Percentiles rank a stretch among this genome's conserved stretches.
These are phyloP conservation scores for Cryptococcus hybrid DNA, from an alignment of 1,284 basidiomycete genomes.

Conservation along the genomic window DNA sequence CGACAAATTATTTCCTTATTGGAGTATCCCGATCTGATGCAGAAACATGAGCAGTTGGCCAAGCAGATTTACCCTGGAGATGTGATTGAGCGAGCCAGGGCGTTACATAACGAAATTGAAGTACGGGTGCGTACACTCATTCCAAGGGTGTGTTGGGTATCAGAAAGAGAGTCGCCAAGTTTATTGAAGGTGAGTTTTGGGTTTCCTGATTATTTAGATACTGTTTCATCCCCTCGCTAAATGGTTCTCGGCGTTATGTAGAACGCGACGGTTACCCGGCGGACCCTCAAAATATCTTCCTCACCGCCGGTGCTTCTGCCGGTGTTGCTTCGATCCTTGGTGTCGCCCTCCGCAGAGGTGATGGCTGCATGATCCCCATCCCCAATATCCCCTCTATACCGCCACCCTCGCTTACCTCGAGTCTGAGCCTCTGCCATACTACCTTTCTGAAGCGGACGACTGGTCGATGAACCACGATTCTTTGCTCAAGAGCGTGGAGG, in stretches of 20 bases:
- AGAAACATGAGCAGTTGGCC: slow-evolving; percentile 61
- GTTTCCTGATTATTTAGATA: not conserved
- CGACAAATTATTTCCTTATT: slow-evolving; percentile 75
- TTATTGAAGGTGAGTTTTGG: slow-evolving; percentile 68
- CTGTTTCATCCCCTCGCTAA: not conserved
- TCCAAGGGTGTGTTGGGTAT: slow-evolving; percentile 91
- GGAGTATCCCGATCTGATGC: slow-evolving; percentile 85
- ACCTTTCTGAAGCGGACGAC: slow-evolving; percentile 74
- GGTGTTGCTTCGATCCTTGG: slow-evolving; percentile 83
- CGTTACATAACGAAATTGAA: slow-evolving; percentile 81
- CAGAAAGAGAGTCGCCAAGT: slow-evolving; percentile 83
- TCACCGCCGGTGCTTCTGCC: slow-evolving; percentile 89
- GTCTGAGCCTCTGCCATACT: slow-evolving; percentile 82
- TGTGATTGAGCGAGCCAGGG: slow-evolving; percentile 76
- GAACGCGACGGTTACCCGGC: slow-evolving; percentile 85
- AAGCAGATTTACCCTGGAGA: slow-evolving; percentile 77
- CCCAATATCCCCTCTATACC: slow-evolving; percentile 97
- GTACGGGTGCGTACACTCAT: slow-evolving; percentile 93
- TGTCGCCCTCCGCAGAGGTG: slow-evolving; percentile 40
- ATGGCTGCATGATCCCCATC: slow-evolving; percentile 73
- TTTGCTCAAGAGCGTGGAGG: slow-evolving; percentile 66
- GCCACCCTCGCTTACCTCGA: slow-evolving; percentile 84
- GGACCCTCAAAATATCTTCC: slow-evolving; percentile 82
- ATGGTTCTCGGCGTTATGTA: slow-evolving; percentile 40
- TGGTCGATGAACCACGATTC: slow-evolving; percentile 82